Evolutionary conservation across 2,329 filamentous ascomycete species (phyloP), one percentile per base, ranked within the genome.

Genomic region (Sclerotinia subarctica): DNA sequence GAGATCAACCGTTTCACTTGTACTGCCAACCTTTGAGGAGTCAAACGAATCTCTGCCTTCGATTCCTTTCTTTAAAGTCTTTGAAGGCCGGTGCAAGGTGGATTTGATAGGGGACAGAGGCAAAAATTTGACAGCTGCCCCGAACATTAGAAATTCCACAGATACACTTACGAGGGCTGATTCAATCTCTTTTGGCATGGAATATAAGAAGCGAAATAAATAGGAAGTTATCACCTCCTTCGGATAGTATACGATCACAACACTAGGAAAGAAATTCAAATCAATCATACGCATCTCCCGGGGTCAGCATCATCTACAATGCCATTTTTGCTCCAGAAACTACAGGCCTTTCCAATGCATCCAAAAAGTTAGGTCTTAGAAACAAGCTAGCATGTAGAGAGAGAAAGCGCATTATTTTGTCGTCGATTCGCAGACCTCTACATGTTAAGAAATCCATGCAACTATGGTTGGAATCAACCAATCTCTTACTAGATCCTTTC

Each of bases 361-460:
- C 46, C 3, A 51, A 26, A 10, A 42, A 35, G 17, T n/a, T 17
- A 32, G 15, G 19, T 35, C 51, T 5, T 3, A 17, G 32, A 1
- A 64, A 35, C 38, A 56, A 54, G 29, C 51, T 64, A 10, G 15
- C 38, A 56, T 64, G 62, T 13, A 29, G 38, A 56, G 38, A 64
- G 19, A 53, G 62, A 32, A 56, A 64, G 38, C 24, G 70, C 2
- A 68, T 73, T 26, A 49, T 72, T 17, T 44, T 69, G 3, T 72
- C 72, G 8, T 54, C 67, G 7, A 64, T 19, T 51, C 69, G 70
- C 7, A 54, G 62, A 19, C 68, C 70, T 26, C 21, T 35, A 4
- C 56, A 58, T 24, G 42, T 74, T 11, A 74, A 69, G 19, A 67
- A 65, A 26, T 67, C 72, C 32, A 73, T 74, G 68, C 65, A 66